Evolutionary conservation across 305 asterid genomes (phyloP).

Genomic region (Fraxinus sp.): DNA sequence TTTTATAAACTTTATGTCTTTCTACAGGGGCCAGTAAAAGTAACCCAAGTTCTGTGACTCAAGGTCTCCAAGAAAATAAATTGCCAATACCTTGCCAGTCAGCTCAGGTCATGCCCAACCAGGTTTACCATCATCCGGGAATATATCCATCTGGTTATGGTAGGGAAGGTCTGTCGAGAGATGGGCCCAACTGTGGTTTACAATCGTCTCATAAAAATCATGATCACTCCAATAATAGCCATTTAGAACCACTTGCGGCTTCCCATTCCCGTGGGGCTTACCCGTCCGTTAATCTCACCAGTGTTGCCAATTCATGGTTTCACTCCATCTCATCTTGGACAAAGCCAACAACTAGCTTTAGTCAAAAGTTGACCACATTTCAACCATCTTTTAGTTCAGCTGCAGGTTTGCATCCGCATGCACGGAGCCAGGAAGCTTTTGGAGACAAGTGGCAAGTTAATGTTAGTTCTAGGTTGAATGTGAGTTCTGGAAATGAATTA

Average conservation of each 20-base stretch:
- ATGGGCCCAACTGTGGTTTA: constrained; percentile 28
- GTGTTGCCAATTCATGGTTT: constrained; percentile 47
- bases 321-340: constrained; percentile 56
- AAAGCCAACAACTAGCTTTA: constrained; percentile 48
- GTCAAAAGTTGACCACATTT: constrained; percentile 46
- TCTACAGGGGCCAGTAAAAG: constrained; percentile 50
- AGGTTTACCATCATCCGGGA: constrained; percentile 35
- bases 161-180: constrained; percentile 51
- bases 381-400: constrained; percentile 48
- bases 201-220: background rate
- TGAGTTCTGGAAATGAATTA: constrained; percentile 30
- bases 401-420: constrained; percentile 35
- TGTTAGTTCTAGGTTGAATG: constrained; percentile 36
- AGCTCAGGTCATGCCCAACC: constrained; percentile 40
- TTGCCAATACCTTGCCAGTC: constrained; percentile 38
- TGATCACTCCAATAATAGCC: constrained; percentile 33
- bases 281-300: constrained; percentile 40
- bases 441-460: constrained; percentile 50
- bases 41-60: constrained; percentile 35
- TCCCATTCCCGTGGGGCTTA: constrained; percentile 44
- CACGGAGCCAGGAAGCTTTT: constrained; percentile 37
- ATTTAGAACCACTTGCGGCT: constrained; percentile 42
- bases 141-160: constrained; percentile 34
- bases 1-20: constrained; percentile 26
- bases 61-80: constrained; percentile 48